Base-by-base conservation (phyloP, 192 early-diverging fungal genomes). In the Paraglomus brasilianum region DNA sequence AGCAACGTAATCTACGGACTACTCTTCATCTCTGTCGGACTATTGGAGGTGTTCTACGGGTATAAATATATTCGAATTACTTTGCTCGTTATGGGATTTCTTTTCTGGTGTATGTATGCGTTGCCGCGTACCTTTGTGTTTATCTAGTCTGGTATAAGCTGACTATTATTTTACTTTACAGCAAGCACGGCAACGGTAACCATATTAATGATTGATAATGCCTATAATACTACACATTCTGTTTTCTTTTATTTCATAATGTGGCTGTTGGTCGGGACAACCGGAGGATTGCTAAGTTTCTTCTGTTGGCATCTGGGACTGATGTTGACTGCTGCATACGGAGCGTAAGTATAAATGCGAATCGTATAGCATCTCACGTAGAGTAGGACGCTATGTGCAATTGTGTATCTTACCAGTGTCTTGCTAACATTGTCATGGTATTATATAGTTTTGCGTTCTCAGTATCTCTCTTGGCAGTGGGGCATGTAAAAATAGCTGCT, bases 11-110 rank as follows among this genome's bases (percentile, higher is more conserved):
- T 79, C 38, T 79, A 79, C 53, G 77, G 77, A 9, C 7, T 75
- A 30, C 46, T 79, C 41, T 79, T 73, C 57, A 61, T 79, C 8
- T 59, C 57, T 4, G 62, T 75, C 38, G 77, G 77, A 14, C 59
- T 42, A 10, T 40, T 79, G 7, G 77, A 79, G 38, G 69, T 75
- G 7, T 51, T 79, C 9, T 72, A 74, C 44, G 77, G 77, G 52
- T 79, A 79, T 70, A 75, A 75, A 30, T 75, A 75, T 56, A 79
- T 79, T 65, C 77, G 77, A 40, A 66, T 79, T 19, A 79, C 77
- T 0, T 73, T 79, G 71, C 68, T 79, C 14, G 30, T 79, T 40
- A 72, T 70, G 46, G 74, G 77, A 49, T 79, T 73, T 60, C 52
- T 79, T 0, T 72, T 79, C 50, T 79, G 73, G 73, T 65, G 77